Base-by-base conservation (phyloP, 2,329 filamentous ascomycete genomes). In the Botrytis porri region DNA sequence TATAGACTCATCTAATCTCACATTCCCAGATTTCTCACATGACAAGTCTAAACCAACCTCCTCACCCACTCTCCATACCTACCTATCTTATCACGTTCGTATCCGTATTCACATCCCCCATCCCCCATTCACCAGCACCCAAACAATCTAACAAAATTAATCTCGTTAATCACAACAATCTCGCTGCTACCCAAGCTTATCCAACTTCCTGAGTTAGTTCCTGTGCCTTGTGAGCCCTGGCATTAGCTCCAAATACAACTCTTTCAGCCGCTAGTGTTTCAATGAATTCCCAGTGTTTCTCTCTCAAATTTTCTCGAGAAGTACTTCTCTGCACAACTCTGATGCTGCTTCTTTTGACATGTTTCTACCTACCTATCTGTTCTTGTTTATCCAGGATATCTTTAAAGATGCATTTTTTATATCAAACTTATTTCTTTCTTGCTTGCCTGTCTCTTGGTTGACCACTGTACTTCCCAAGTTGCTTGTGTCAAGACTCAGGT, bases 221-320 rank as follows among this genome's bases (percentile, higher is more conserved):
- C 3, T 22, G 20, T n/a, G 5, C 25, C 25, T 51, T n/a, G 3
- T 51, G 25, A 51, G 48, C 10, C 7, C 25, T 7, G 4, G 12
- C 2, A n/a, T 51, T 14, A n/a, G 48, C 12, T n/a, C 12, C 48
- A n/a, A 8, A n/a, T 1, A 25, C 1, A 16, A 9, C 25, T n/a
- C 1, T 2, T 39, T n/a, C 12, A 39, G 6, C 22, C 22, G 9
- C 22, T 22, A 6, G 1, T n/a, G 16, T n/a, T 16, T 4, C 7
- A n/a, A 18, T 39, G 1, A n/a, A n/a, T 4, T 39, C 5, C 5
- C 6, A 9, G 20, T 37, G 12, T 61, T 8, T 37, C 10, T n/a
- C 48, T 45, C 20, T 45, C 43, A 25, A n/a, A 25, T 14, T 25
- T n/a, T 25, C 32, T 37, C 32, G 18, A 16, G 2, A n/a, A n/a